A percentile compares a stretch with the other conserved stretches of the same genome.
phyloP scores from a whole-genome alignment of 192 early-diverging fungal genomes.

The Backusella psychrophila region DNA sequence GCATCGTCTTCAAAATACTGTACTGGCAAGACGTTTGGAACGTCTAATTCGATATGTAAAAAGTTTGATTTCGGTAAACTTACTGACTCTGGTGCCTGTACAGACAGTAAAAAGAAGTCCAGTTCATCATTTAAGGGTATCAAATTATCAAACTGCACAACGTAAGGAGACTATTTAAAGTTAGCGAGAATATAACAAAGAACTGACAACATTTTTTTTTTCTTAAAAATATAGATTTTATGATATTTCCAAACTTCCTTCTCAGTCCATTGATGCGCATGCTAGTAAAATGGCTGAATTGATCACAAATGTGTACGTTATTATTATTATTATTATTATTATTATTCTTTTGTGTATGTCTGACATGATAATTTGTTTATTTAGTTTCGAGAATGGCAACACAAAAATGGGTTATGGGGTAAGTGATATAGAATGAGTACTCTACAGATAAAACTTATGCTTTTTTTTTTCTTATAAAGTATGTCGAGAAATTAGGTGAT shows the following conservation, averaged over 20 bases:
- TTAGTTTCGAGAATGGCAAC: conserved; percentile 40
- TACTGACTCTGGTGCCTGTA: conserved; percentile 1
- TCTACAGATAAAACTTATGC: background rate
- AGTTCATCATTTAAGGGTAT: background rate
- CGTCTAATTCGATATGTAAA: background rate
- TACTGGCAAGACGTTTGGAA: conserved; percentile 4
- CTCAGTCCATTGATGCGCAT: conserved; percentile 22
- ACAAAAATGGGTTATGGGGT: conserved; percentile 37
- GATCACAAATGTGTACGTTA: conserved; percentile 38
- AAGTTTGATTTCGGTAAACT: conserved; percentile 15
- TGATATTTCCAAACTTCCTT: conserved; percentile 24
- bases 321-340: background rate
- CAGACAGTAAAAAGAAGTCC: conserved; percentile 10
- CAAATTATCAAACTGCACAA: conserved; percentile 33
- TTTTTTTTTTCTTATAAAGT: background rate
- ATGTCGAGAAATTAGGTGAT: conserved; percentile 33
- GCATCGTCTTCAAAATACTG: conserved; percentile 6
- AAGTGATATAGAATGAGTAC: background rate
- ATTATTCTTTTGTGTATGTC: background rate
- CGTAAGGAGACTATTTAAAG: conserved; percentile 5
- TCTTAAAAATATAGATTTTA: conserved; percentile 24
- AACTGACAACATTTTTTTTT: background rate
- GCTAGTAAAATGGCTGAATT: conserved; percentile 32
- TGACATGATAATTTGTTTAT: background rate
- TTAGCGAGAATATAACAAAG: too few species aligned